Evolutionary conservation across 768 basidiomycete genomes (phyloP), one percentile per base, ranked within the genome.

Genomic region (Hemileccinum impolitum): DNA sequence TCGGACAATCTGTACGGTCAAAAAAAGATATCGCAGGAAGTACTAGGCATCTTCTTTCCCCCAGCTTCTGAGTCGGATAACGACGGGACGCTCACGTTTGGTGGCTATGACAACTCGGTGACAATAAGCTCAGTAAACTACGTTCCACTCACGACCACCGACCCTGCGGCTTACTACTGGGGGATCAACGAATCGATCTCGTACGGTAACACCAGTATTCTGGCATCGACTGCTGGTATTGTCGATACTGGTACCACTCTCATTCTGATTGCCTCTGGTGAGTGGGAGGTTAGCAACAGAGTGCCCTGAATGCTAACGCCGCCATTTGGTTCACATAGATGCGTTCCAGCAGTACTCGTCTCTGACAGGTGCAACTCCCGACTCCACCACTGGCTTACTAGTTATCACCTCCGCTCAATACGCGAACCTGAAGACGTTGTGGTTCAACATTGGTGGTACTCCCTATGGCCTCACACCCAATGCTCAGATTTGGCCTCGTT

Each of bases 401-500:
- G 51, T 12, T 9, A 55, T 72, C 26, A 58, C 63, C 3, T 37
- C 56, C 2, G 40, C 42, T 3, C 63, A 72, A 31, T 70, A 55
- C 51, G 48, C 37, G 19, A 58, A 38, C 14, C 52, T 70, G 14
- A 3, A 63, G 49, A 58, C 45, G 2, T 34, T 71, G 37, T 49
- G 52, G 36, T 69, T 72, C 54, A 51, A 56, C 11, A 53, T 68
- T 31, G 63, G 61, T 26, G 54, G 45, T 3, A 23, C 25, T 1
- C 42, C 52, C 3, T 64, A 68, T 37, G 45, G 38, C 25, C 53
- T 68, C 15, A 49, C 48, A 4, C 48, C 60, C 6, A 64, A 68
- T 23, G 68, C 57, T 3, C 69, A 70, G 45, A 68, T 68, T 50
- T 70, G 68, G 65, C 69, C 69, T 2, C 65, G 63, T 37, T 60